Percentiles rank a stretch among this genome's conserved stretches.
Conservation (phyloP, 176 grass and related monocot genomes). For the Rhynchospora breviuscula region DNA sequence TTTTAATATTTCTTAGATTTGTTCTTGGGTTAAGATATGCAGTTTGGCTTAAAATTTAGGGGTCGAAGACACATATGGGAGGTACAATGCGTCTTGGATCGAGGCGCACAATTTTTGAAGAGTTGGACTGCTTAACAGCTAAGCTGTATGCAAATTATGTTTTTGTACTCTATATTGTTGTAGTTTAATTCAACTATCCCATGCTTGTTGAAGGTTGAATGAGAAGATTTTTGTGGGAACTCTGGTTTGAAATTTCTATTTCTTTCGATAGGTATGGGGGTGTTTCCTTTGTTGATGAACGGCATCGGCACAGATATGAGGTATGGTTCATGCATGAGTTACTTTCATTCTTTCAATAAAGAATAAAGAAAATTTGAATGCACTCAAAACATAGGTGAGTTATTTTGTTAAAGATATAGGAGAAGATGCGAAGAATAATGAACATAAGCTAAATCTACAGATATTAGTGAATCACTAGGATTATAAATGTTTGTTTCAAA, state of each 20-base stretch:
- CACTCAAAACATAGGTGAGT: neutral
- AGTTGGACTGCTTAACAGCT: conserved; percentile 32
- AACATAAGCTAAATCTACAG: neutral
- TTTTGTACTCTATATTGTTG: neutral
- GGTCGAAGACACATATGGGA: conserved; percentile 36
- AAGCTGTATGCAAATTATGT: conserved; percentile 35
- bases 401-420: neutral
- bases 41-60: neutral
- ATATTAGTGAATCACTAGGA: neutral
- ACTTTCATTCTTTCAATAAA: neutral
- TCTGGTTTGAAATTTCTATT: neutral
- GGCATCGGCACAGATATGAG: conserved; percentile 54
- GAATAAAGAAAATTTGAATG: neutral
- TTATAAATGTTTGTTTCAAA: neutral
- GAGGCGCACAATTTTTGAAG: conserved; percentile 39
- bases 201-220: neutral
- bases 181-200: neutral
- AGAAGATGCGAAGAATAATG: neutral
- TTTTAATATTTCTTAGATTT: neutral
- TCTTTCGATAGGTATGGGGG: conserved; percentile 36
- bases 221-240: neutral
- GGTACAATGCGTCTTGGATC: conserved; percentile 49
- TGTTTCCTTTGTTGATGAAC: conserved; percentile 36
- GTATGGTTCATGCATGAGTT: conserved; percentile 14
- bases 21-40: neutral